Evolutionary conservation across 805 yeast species (phyloP), one percentile per base, ranked within the genome.

Genomic region (Cyberlindnera subsufficiens): DNA sequence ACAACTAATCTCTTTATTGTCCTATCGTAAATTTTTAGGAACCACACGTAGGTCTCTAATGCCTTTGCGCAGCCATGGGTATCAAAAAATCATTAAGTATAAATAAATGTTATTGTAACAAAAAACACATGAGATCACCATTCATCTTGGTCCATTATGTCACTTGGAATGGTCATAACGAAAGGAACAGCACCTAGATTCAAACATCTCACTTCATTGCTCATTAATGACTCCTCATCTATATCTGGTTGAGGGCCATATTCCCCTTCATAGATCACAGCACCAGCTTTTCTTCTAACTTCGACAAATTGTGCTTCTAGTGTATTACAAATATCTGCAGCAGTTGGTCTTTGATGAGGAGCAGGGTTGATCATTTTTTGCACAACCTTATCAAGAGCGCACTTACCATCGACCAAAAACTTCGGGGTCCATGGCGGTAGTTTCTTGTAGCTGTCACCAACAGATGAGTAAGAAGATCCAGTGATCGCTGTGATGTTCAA

Each of bases 191-290:
- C 41, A 5, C 48, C 49, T 30, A 56, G 36, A 39, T 55, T 58
- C 42, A 58, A 35, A 5, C 40, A 44, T 37, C 46, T 57, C 4
- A 54, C 42, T 4, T 51, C 56, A 5, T 39, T 16, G 20, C 46
- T 30, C 58, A 56, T 56, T 25, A 46, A 19, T 3, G 36, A 33
- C 4, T 53, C 60, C 35, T 60, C 66, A 25, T 63, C 65, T 3
- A 43, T 58, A 35, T 72, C 78, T 0, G 86, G 82, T 45, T 69
- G 68, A 1, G 97, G 96, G 0, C 98, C 99, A 60, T 75, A 89
- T 52, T 93, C 97, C 16, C 97, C 98, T 66, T 91, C 99, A 56
- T 82, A 93, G 49, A 93, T 85, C 2, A 90, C 84, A 3, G 97
- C 96, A 5, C 98, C 96, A 6, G 96, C 86, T 59, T 84, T 85